Base-by-base conservation (phyloP, 345 rosid species). In the Sisymbrium altissimum region DNA sequence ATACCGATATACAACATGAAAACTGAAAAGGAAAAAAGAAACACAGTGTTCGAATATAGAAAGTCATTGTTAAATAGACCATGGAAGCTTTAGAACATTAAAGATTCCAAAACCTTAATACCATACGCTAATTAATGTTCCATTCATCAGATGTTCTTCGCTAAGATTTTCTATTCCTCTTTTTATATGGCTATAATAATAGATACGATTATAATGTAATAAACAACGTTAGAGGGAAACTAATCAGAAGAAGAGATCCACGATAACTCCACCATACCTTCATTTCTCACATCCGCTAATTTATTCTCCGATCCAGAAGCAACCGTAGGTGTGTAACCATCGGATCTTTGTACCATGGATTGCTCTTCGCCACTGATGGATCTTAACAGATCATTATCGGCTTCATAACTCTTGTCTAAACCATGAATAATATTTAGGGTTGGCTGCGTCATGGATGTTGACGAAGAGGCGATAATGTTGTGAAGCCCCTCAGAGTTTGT, bases 171-270 rank as follows among this genome's bases (percentile, higher is more conserved):
- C 18, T 54, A 63, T 50, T 43, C n/a, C 25, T 12, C n/a, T 32
- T 64, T 72, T 44, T 13, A 17, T 13, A 38, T 36, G 32, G 50
- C 52, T 55, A 49, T 41, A 27, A 64, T 32, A 19, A 56, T 36
- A 45, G 36, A 25, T 27, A 64, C 17, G n/a, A 75, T 54, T 38
- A 72, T 50, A 32, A 32, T 9, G 30, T 57, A 71, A 49, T 64
- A 77, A 49, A 50, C 15, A 43, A 39, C 13, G 74, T 60, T 72
- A 46, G 57, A 45, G 1, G 14, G 17, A 52, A 10, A 6, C 80
- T 83, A 90, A 75, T 77, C 76, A 45, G 93, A 86, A n/a, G 96
- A 86, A 73, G 97, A 90, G 66, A 87, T 85, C 96, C 98, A 93
- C 15, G 96, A 84, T 55, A 76, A 55, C 71, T 87, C 98, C 81